Base-by-base conservation (phyloP, 2,329 filamentous ascomycete genomes). In the Leptographium radiaticola region DNA sequence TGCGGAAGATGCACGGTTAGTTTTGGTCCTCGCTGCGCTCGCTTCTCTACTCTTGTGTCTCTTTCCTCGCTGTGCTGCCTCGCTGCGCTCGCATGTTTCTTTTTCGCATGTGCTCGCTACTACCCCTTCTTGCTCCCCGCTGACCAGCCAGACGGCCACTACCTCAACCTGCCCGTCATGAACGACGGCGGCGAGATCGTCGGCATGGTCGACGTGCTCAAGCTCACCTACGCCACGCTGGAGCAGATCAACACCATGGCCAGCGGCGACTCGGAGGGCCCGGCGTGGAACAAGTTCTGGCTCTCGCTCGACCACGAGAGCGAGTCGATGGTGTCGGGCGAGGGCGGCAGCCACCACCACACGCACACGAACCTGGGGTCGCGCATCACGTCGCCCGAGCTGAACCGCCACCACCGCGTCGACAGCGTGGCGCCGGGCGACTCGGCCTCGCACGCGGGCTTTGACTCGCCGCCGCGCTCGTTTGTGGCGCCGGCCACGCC, bases 241-340 rank as follows among this genome's bases (percentile, higher is more conserved):
- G 93, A 98, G 70, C 91, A 96, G 74, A 89, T 95, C 70, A 97
- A 97, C 74, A 89, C 88, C 56, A 97, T 98, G 84, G 83, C 80
- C 43, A 89, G 84, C 52, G 80, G 81, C 44, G 91, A 95, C 65
- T 89, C 82, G 62, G 93, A 98, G 70, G 93, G 93, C 0, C 93
- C 93, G 6, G 93, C 93, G 8, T 98, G 93, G 93, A 97, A 96
- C 75, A 98, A 97, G 70, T 98, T 98, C 73, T 98, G 93, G 93
- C 76, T 97, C 60, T 97, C 93, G 1, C 83, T 98, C 62, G 81
- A 97, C 68, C 83, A 94, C 62, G 91, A 95, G 67, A 91, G 90
- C 15, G 93, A 97, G 70, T 98, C 93, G 2, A 86, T 95, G 77
- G 83, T 97, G 68, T 98, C 93, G 56, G 93, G 90, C 56, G 89